Percentiles rank a stretch among this genome's conserved stretches.
These are phyloP conservation scores for Auriculariales sp. DNA, from an alignment of 768 basidiomycete species.

Conservation along the genomic window DNA sequence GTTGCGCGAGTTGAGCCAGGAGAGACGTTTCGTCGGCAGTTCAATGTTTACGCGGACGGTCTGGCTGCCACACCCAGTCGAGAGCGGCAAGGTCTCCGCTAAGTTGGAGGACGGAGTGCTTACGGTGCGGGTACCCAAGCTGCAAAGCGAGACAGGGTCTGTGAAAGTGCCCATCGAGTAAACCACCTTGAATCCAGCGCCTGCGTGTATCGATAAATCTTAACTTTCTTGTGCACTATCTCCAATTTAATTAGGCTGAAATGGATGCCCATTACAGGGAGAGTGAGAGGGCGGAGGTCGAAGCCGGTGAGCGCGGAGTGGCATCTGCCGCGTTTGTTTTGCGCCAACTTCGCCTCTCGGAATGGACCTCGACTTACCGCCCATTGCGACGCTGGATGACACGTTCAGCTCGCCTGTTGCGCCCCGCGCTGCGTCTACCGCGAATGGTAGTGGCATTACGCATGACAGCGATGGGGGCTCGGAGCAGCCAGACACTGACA, in stretches of 20 bases:
- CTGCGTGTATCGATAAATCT: not conserved
- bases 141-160: conserved; percentile 37
- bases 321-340: not conserved
- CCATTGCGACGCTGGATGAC: not conserved
- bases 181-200: not conserved
- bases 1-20: conserved; percentile 16
- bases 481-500: no score
- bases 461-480: no score
- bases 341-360: not conserved
- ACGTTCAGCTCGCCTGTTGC: not conserved
- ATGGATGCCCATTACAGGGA: conserved; percentile 22
- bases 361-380: not conserved
- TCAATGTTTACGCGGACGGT: conserved; percentile 53
- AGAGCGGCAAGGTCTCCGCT: conserved; percentile 41
- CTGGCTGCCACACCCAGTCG: conserved; percentile 52
- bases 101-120: conserved; percentile 58
- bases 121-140: conserved; percentile 43
- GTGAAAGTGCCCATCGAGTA: conserved; percentile 32
- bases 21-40: conserved; percentile 43
- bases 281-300: conserved; percentile 7
- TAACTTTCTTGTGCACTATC: no score
- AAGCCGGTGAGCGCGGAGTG: conserved; percentile 1
- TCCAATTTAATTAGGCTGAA: no score
- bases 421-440: no score
- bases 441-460: no score